These are phyloP conservation scores for Yamadazyma aaseri DNA, from an alignment of 1,139 yeast genomes.

Conservation along the genomic window DNA sequence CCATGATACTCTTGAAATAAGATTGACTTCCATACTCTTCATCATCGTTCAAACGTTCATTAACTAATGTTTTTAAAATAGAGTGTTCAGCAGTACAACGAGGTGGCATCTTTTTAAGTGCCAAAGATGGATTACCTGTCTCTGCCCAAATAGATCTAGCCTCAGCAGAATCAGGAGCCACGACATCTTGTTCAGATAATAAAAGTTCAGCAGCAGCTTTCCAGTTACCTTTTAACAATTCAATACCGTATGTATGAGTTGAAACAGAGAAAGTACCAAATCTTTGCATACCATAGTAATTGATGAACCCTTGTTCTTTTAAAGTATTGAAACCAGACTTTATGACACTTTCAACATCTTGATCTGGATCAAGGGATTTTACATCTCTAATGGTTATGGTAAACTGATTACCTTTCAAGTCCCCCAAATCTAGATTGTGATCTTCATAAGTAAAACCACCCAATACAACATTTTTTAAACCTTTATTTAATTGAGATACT, in stretches of 20 bases:
- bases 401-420: slow-evolving; percentile 84
- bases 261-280: slow-evolving; percentile 94
- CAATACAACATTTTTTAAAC: slow-evolving; percentile 67
- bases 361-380: slow-evolving; percentile 27
- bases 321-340: slow-evolving; percentile 57
- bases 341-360: slow-evolving; percentile 43
- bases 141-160: slow-evolving; percentile 82
- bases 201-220: slow-evolving; percentile 74
- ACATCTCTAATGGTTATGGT: slow-evolving; percentile 79
- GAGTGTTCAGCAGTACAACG: slow-evolving; percentile 84
- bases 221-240: slow-evolving; percentile 73
- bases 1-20: slow-evolving; percentile 79
- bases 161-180: slow-evolving; percentile 76
- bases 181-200: slow-evolving; percentile 81
- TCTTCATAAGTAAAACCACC: slow-evolving; percentile 78
- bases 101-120: slow-evolving; percentile 78
- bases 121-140: slow-evolving; percentile 61
- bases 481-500: slow-evolving; percentile 71
- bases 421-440: slow-evolving; percentile 69
- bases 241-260: slow-evolving; percentile 81
- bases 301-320: slow-evolving; percentile 72
- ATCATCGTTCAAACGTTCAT: slow-evolving; percentile 42
- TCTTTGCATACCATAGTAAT: slow-evolving; percentile 95
- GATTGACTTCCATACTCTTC: slow-evolving; percentile 49
- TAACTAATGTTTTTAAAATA: slow-evolving; percentile 58